Evolutionary conservation across 345 rosid genomes (phyloP), one percentile per base, ranked within the genome.

Genomic region (Theobroma cacao): DNA sequence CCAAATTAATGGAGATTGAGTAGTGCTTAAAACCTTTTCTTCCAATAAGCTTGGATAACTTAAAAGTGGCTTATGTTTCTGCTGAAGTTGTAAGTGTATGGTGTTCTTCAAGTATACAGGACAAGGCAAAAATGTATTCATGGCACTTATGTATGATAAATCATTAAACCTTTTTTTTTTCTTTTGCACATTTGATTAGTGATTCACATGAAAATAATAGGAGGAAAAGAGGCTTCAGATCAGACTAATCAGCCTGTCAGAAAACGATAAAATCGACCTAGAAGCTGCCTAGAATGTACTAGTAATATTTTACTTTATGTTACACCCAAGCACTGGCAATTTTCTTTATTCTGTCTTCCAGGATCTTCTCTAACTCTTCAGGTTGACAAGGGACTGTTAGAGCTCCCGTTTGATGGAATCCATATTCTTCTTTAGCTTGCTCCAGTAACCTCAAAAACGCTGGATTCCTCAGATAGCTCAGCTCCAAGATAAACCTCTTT

Each of bases 301-400:
- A 26, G 64, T 12, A 60, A 13, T 28, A 26, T 13, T 1, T 28
- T 1, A 26, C 34, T 59, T 59, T 30, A 14, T 28, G n/a, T 31
- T 50, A 12, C 43, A 72, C 45, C 30, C 52, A 33, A 31, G 20
- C 62, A 45, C 76, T 74, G 22, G 67, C 69, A 61, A 58, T 77
- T 47, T 76, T 77, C 55, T 17, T 80, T 60, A 78, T 68, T 67
- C 74, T 61, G 13, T 59, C n/a, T 24, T 77, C 76, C 47, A 90
- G 36, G 68, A 91, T 75, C 78, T 50, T 82, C 74, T 86, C 81
- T 67, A 85, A 64, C 80, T 86, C 92, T 80, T 89, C 91, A 3
- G 95, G 93, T 75, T 59, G 88, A 75, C 95, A 88, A 18, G 91
- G 90, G 36, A 88, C 78, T 24, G 82, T 82, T 38, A 85, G 80